phyloP scores from a whole-genome alignment of 495 filamentous ascomycete genomes.

The Penicillium bialowiezense region DNA sequence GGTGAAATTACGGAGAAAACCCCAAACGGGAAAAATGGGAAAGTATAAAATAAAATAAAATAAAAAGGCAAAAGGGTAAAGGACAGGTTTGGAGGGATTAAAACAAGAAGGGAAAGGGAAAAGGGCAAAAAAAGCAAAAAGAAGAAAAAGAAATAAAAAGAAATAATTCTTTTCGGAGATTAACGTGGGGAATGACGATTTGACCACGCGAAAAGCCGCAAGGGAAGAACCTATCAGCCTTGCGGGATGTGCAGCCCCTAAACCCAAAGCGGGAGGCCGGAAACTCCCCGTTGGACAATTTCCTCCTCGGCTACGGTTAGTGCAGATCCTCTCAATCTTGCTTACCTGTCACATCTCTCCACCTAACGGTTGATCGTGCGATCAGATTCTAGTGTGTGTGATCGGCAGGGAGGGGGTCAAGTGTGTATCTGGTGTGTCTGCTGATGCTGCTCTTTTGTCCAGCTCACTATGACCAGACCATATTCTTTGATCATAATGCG shows the following conservation, averaged over 20 bases:
- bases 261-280: slow-evolving; percentile 22
- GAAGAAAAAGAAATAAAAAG: too few species aligned
- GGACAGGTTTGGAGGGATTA: too few species aligned
- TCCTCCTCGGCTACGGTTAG: slow-evolving; percentile 26
- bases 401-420: too few species aligned
- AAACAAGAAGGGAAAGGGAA: too few species aligned
- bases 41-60: too few species aligned
- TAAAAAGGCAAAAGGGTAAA: too few species aligned
- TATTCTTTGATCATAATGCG: background rate
- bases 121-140: too few species aligned
- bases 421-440: too few species aligned
- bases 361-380: slow-evolving; percentile 26
- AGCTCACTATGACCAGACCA: background rate
- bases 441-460: too few species aligned
- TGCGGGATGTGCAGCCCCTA: slow-evolving; percentile 12
- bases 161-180: slow-evolving; percentile 21
- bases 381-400: slow-evolving; percentile 8
- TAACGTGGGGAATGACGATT: slow-evolving; percentile 30
- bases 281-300: slow-evolving; percentile 22
- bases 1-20: too few species aligned
- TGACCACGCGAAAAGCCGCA: slow-evolving; percentile 14
- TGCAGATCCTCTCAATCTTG: slow-evolving; percentile 27
- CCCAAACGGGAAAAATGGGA: too few species aligned
- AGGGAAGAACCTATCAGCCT: slow-evolving; percentile 2
- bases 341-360: slow-evolving; percentile 31